Evolutionary conservation across 164 flowering plant species (phyloP).

Genomic region (Vitis rotundifolia): DNA sequence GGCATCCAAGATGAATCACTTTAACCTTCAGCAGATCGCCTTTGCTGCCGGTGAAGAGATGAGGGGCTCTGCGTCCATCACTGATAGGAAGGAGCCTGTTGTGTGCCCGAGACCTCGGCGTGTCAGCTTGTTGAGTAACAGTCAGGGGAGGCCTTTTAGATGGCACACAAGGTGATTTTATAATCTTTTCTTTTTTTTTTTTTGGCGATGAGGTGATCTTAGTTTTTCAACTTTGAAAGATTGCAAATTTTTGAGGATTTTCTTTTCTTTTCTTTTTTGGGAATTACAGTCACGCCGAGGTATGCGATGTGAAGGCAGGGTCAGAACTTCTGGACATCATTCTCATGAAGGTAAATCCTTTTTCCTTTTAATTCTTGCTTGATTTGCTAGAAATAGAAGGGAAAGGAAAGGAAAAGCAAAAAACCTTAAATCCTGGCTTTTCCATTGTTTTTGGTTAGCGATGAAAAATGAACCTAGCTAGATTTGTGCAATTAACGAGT

Average conservation of each 20-base stretch:
- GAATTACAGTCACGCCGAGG: conserved; percentile 30
- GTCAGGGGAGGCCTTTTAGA: conserved; percentile 28
- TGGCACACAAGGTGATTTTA: conserved; percentile 26
- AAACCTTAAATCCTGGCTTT: no score
- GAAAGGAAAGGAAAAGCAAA: no score
- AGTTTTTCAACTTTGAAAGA: not conserved
- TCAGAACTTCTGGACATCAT: conserved; percentile 46
- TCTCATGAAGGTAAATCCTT: conserved; percentile 34
- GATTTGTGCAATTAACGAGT: no score
- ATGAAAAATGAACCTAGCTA: no score
- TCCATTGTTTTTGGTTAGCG: no score
- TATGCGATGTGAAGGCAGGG: conserved; percentile 32
- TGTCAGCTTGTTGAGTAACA: conserved; percentile 25
- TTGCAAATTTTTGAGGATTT: not conserved
- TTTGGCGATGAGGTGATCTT: not conserved
- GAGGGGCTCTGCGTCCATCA: conserved; percentile 19
- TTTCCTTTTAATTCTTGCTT: not conserved
- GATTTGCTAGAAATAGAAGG: no score
- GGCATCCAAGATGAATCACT: conserved; percentile 30
- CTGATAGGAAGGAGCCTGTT: conserved; percentile 31
- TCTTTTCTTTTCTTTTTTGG: conserved; percentile 3
- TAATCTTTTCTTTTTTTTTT: not conserved
- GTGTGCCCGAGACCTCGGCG: conserved; percentile 54
- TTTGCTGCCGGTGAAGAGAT: conserved; percentile 22
- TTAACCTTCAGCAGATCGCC: conserved; percentile 35